Evolutionary conservation across 176 grass and related monocot genomes (phyloP).

Genomic region (Lolium rigidum): DNA sequence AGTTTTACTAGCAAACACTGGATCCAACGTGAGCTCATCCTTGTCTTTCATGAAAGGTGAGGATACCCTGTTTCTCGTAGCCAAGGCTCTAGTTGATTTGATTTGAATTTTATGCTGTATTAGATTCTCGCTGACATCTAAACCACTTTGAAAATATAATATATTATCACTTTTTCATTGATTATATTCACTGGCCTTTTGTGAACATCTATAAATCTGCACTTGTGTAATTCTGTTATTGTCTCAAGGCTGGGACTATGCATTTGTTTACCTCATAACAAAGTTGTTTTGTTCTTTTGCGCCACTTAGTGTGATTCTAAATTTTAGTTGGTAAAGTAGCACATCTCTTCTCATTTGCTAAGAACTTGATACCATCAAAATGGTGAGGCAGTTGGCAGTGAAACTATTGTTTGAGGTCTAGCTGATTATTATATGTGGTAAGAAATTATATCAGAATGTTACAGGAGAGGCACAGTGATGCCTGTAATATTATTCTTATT

Average conservation of each 20-base stretch:
- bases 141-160: not conserved
- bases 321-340: not conserved
- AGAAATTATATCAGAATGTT: not conserved
- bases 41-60: conserved; percentile 79
- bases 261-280: conserved; percentile 9
- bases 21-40: conserved; percentile 63
- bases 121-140: not conserved
- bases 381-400: not conserved
- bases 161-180: not conserved
- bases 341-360: conserved; percentile 16
- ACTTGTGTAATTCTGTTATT: not conserved
- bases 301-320: not conserved
- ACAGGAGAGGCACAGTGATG: not conserved
- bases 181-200: conserved; percentile 21
- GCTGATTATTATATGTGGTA: not conserved
- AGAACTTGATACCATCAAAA: conserved; percentile 19
- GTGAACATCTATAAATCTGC: conserved; percentile 6
- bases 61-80: conserved; percentile 15
- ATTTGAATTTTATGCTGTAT: not conserved
- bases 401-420: not conserved
- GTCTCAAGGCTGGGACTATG: not conserved
- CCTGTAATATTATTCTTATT: conserved; percentile 7
- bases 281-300: not conserved
- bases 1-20: conserved; percentile 33
- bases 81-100: conserved; percentile 24